These are phyloP conservation scores for Fragilaria crotonensis DNA, from an alignment of 108 stramenopile genomes.

Conservation along the genomic window DNA sequence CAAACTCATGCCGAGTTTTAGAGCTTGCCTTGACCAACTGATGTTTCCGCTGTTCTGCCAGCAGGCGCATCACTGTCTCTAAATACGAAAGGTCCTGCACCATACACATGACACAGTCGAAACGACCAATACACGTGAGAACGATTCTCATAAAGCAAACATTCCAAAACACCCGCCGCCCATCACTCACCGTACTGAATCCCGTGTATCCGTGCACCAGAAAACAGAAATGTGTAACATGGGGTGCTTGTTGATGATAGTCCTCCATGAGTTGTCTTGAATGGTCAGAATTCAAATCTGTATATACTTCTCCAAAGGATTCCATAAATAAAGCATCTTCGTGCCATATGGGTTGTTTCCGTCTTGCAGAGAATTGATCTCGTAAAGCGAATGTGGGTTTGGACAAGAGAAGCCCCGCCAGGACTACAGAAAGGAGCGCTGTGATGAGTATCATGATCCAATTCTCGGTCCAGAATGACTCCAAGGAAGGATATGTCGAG, in stretches of 20 bases:
- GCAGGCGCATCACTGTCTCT: conserved; percentile 21
- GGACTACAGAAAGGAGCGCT: too few relatives aligned
- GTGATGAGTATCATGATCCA: too few relatives aligned
- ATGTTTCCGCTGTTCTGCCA: background rate
- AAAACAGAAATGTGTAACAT: conserved; percentile 42
- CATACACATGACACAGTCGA: background rate
- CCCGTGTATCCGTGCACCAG: conserved; percentile 52
- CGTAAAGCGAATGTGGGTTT: too few relatives aligned
- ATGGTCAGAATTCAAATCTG: background rate
- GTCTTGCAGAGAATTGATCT: too few relatives aligned
- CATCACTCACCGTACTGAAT: conserved; percentile 4
- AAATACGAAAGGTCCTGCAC: conserved; percentile 36
- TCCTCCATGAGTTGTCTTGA: background rate
- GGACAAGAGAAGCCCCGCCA: too few relatives aligned
- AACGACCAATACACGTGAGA: background rate
- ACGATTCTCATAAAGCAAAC: background rate
- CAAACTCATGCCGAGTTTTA: conserved; percentile 22
- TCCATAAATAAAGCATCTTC: background rate
- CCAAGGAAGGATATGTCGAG: too few relatives aligned
- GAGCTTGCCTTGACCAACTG: background rate
- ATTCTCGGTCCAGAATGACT: too few relatives aligned
- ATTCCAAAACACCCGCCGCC: background rate
- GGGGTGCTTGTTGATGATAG: background rate
- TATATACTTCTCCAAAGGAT: background rate
- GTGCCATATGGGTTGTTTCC: background rate